Evolutionary conservation across 2,329 filamentous ascomycete species (phyloP), one percentile per base, ranked within the genome.

Genomic region (Aspergillus persii): DNA sequence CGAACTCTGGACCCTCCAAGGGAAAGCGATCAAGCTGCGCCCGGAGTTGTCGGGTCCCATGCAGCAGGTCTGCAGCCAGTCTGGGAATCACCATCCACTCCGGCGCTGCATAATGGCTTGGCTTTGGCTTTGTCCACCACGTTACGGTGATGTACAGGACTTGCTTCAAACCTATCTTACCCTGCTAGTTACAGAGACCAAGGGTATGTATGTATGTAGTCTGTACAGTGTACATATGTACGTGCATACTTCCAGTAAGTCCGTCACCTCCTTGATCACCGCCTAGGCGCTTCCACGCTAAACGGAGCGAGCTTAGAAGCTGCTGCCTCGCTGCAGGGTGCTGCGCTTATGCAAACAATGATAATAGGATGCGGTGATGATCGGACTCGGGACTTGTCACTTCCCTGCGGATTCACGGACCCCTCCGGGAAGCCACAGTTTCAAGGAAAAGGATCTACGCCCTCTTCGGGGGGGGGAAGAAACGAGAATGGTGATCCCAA

Each of bases 51-150:
- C 54, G 64, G 61, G 51, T 56, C 52, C 55, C 56, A 55, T 65
- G 64, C 61, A 61, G 58, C 50, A 50, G 33, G 53, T 54, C 56
- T 56, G 59, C 61, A 59, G 56, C 60, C 60, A 64, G 59, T 60
- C 59, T 61, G 41, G 52, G 52, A 39, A 58, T 46, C 53, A 29
- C 60, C 57, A 50, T 59, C 56, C 55, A 41, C 53, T 63, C 62
- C 60, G 57, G 53, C 51, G 41, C 55, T 61, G 61, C 52, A 57
- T 54, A 18, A 39, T 27, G 47, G 18, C 23, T 36, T 57, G 44
- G 48, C 26, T 26, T 26, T 31, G 29, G 44, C 46, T 48, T 41
- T 7, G 4, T 41, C 36, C 36, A 41, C 36, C 36, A 41, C 36
- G 36, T 41, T 41, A 41, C 18, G 18, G 18, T 23, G 18, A 23